Conservation (phyloP, 1,139 yeast species). For the Scheffersomyces titani region DNA sequence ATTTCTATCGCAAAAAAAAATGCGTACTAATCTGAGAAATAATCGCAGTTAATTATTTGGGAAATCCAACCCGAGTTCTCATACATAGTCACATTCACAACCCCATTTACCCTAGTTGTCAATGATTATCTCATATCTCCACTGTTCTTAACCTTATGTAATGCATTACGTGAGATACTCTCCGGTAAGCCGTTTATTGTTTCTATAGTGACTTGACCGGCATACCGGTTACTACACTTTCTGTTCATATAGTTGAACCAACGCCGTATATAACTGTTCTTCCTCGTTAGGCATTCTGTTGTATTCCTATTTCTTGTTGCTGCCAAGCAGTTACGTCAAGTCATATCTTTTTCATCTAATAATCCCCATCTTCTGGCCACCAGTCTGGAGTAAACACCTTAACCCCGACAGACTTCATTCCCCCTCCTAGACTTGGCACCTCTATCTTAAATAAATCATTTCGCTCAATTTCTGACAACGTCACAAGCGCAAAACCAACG, state of each 20-base stretch:
- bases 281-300: not conserved
- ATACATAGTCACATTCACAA: not conserved
- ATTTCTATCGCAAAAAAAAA: too few species aligned
- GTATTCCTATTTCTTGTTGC: not conserved
- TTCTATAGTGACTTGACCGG: not conserved
- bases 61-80: not conserved
- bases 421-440: conserved; percentile 24
- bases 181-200: not conserved
- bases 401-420: conserved; percentile 30
- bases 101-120: not conserved
- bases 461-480: conserved; percentile 43
- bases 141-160: not conserved
- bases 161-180: not conserved
- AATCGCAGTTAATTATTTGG: not conserved
- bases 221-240: not conserved
- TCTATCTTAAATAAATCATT: conserved; percentile 29
- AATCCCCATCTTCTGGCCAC: conserved; percentile 54
- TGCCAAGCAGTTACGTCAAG: not conserved
- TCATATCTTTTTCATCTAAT: not conserved
- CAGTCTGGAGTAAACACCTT: conserved; percentile 60
- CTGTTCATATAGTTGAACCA: not conserved
- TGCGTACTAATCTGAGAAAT: not conserved
- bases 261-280: not conserved
- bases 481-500: conserved; percentile 65
- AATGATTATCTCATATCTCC: not conserved